Evolutionary conservation across 352 stramenopile genomes (phyloP).

Genomic region (Elongisporangium prolatum): DNA sequence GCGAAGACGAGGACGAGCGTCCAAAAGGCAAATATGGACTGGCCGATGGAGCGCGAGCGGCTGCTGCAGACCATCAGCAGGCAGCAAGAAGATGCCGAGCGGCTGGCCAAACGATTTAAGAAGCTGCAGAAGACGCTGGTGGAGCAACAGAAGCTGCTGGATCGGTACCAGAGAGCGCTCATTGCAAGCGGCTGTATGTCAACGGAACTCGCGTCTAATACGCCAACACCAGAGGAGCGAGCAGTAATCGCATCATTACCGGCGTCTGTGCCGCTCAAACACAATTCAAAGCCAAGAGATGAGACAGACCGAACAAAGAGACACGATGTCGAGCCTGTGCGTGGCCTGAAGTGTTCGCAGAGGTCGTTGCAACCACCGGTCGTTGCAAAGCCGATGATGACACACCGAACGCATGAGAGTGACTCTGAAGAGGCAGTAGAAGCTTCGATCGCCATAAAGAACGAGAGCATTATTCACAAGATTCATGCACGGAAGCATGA

Average conservation of each 20-base stretch:
- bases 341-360: background rate
- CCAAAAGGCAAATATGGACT: constrained; percentile 9
- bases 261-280: too few species aligned
- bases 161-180: constrained; percentile 58
- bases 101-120: constrained; percentile 51
- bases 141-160: constrained; percentile 67
- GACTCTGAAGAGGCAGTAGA: background rate
- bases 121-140: constrained; percentile 55
- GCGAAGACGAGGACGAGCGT: background rate
- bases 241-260: background rate
- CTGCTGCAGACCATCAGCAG: constrained; percentile 40
- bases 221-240: background rate
- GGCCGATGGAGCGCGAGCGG: constrained; percentile 36
- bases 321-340: background rate
- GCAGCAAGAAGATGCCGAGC: constrained; percentile 32
- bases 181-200: background rate
- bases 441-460: background rate
- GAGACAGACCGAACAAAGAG: background rate
- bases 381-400: too few species aligned
- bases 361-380: background rate
- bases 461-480: background rate
- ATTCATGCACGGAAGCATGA: background rate
- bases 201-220: background rate
- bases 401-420: too few species aligned
- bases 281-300: too few species aligned